Base-by-base conservation (phyloP, 495 filamentous ascomycete species). In the Chaetomium fimeti region DNA sequence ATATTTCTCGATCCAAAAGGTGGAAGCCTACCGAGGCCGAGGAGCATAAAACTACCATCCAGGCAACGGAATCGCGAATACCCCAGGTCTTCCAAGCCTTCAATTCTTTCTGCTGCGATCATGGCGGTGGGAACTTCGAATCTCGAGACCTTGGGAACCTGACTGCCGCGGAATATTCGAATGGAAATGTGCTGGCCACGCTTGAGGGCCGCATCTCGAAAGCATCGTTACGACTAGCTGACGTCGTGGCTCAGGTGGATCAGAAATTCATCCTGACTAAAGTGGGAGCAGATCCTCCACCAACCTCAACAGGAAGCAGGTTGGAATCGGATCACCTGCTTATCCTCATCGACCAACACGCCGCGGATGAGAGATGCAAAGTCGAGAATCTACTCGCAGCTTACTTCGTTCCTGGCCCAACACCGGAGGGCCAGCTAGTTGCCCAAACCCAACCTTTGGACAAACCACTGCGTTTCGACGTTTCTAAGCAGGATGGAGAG, bases 311-410 rank as follows among this genome's bases (percentile, higher is more conserved):
- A 42, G 20, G n/a, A 18, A 27, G 12, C 2, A 36, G 3, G 36
- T 5, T 27, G 5, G 66, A 53, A 4, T 3, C 48, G 15, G 56
- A 62, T 13, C 6, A 9, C 13, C 25, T 85, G 13, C 78, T 98
- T 1, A 83, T 95, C 0, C 80, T 97, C 12, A 83, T 98, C 51
- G 94, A 98, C 72, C 94, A 98, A 69, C 94, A 98, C 72, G 94
- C 94, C 12, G 94, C 93, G 1, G 91, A 95, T 75, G 94, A 98
- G 75, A 83, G 94, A 22, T 88, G 89, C 69, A 85, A 88, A 7
- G 84, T 97, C 9, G 94, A 98, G 74, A 71, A 71, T 0, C 80
- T 98, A 42, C 76, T 84, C 72, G 60, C 63, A 8, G 53, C 62
- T 8, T 84, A 83, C 56, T 79, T 80, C 52, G 45, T 16, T 2